These are phyloP conservation scores for Eleusine indica DNA, from an alignment of 176 grass and related monocot species.

Conservation along the genomic window DNA sequence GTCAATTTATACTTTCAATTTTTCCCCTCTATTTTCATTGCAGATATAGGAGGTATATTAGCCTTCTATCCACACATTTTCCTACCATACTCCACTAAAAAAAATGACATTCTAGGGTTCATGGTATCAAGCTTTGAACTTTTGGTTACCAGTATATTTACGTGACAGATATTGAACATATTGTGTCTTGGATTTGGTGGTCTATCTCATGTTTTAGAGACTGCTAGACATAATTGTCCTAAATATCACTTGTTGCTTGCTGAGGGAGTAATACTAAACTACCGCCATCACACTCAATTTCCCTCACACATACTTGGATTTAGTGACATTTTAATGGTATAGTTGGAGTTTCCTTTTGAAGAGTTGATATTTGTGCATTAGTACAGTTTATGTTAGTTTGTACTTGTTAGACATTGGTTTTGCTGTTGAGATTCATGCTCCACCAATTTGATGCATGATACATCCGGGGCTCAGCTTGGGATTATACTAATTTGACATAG, in stretches of 20 bases:
- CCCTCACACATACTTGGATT: not conserved
- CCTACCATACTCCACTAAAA: not conserved
- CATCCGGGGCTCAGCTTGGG: slow-evolving; percentile 1
- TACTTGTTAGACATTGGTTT: not conserved
- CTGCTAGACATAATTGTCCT: not conserved
- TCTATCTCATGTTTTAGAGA: not conserved
- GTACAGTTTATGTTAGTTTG: not conserved
- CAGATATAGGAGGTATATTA: not conserved
- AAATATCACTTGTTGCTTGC: not conserved
- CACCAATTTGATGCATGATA: not conserved
- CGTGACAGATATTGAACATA: not conserved
- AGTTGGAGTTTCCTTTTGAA: not conserved
- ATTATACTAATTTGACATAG: slow-evolving; percentile 14
- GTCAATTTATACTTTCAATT: not conserved
- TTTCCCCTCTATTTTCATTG: not conserved
- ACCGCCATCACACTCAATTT: not conserved
- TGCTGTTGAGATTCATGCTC: slow-evolving; percentile 1
- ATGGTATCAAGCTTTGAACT: not conserved
- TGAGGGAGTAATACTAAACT: not conserved
- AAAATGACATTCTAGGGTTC: not conserved
- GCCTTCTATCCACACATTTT: not conserved
- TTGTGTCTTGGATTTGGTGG: too few species aligned
- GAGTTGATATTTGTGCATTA: slow-evolving; percentile 4
- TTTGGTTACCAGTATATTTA: not conserved
- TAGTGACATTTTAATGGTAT: not conserved